Conservation (phyloP, 208 protist genomes). For the Wallacemonas sp. region DNA sequence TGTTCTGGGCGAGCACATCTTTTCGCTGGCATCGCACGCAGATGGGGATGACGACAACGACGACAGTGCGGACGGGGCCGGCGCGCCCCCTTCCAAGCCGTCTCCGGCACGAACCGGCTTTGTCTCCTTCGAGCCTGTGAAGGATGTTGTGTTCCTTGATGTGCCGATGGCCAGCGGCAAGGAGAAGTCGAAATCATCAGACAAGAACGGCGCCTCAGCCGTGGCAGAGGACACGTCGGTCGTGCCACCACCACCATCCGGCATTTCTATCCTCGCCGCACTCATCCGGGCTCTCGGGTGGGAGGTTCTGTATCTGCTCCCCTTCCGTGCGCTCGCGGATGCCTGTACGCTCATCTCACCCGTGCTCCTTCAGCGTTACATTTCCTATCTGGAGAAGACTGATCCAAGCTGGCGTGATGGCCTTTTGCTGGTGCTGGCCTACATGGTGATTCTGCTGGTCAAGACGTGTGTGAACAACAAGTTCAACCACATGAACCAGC, state of each 20-base stretch:
- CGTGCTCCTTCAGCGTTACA: conserved; percentile 49
- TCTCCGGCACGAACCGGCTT: conserved; percentile 3
- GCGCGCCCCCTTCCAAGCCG: not conserved
- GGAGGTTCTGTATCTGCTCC: conserved; percentile 35
- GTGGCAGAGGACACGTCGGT: not conserved
- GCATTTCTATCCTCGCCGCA: conserved; percentile 35
- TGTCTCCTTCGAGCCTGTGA: conserved; percentile 24
- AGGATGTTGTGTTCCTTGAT: conserved; percentile 18
- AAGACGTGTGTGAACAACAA: conserved; percentile 47
- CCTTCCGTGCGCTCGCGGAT: conserved; percentile 53
- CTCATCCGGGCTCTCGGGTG: conserved; percentile 35
- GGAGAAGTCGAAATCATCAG: not conserved
- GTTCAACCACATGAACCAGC: conserved; percentile 43
- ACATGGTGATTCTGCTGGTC: conserved; percentile 34
- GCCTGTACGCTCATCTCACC: conserved; percentile 43
- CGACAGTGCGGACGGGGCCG: conserved; percentile 6
- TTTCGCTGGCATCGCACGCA: conserved; percentile 1
- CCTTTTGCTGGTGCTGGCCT: conserved; percentile 24
- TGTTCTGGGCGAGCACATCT: conserved; percentile 48
- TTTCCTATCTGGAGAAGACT: conserved; percentile 24
- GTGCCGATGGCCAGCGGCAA: not conserved
- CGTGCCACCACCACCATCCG: conserved; percentile 2
- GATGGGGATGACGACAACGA: conserved; percentile 18
- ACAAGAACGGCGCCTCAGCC: not conserved
- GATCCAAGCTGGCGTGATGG: conserved; percentile 23